These are phyloP conservation scores for Cladorrhinum sp. DNA, from an alignment of 2,329 filamentous ascomycete species.

Conservation along the genomic window DNA sequence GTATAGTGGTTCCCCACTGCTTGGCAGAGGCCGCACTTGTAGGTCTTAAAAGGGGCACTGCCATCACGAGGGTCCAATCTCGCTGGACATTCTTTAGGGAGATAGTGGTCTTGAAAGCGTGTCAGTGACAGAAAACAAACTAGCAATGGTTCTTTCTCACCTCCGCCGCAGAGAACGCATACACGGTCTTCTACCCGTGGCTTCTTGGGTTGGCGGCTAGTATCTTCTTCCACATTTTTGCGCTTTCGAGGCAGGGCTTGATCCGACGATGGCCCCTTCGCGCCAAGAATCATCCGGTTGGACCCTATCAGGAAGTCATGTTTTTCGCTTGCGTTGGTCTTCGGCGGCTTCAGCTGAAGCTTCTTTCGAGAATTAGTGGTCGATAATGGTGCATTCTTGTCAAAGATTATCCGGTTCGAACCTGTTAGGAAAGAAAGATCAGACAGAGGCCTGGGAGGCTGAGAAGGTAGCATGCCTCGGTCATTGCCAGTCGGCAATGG, in stretches of 20 bases:
- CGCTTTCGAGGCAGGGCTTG: background rate
- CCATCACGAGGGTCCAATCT: conserved; percentile 41
- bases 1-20: conserved; percentile 34
- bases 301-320: background rate
- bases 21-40: conserved; percentile 37
- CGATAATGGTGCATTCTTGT: no score
- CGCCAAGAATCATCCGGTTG: conserved; percentile 14
- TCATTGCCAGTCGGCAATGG: background rate
- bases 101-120: conserved; percentile 36
- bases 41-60: conserved; percentile 29
- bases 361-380: no score
- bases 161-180: conserved; percentile 35
- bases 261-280: background rate
- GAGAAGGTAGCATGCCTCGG: background rate
- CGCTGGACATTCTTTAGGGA: conserved; percentile 39
- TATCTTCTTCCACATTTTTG: background rate
- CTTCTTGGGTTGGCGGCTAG: background rate
- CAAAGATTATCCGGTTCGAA: conserved; percentile 15
- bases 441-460: background rate
- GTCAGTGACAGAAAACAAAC: background rate
- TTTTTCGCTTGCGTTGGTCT: no score
- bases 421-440: background rate
- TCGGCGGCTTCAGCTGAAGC: no score
- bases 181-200: conserved; percentile 7
- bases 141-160: conserved; percentile 23